These are phyloP conservation scores for Aureobasidium lini DNA, from an alignment of 2,329 filamentous ascomycete genomes.

Conservation along the genomic window DNA sequence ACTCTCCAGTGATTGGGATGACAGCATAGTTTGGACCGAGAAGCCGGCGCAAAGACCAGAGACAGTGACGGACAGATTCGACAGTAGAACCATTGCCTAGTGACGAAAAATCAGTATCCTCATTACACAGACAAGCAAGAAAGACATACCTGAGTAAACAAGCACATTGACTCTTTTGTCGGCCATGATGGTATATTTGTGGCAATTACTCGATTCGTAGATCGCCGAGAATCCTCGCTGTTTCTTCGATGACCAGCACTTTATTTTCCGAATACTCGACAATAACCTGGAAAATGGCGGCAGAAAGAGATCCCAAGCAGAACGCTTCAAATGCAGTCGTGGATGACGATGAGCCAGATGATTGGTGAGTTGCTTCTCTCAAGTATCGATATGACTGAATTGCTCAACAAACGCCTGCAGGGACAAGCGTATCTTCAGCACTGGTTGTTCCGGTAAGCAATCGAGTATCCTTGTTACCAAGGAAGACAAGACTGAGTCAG, in stretches of 20 bases:
- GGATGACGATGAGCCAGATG: slow-evolving; percentile 84
- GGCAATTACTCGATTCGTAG: slow-evolving; percentile 10
- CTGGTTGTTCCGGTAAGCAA: slow-evolving; percentile 73
- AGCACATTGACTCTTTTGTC: slow-evolving; percentile 76
- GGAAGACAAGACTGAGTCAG: slow-evolving; percentile 48
- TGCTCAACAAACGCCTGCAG: slow-evolving; percentile 39
- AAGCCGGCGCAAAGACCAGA: slow-evolving; percentile 77
- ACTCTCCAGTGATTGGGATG: slow-evolving; percentile 69
- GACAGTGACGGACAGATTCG: slow-evolving; percentile 82
- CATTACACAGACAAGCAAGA: not conserved
- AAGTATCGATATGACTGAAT: not conserved
- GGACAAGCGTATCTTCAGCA: slow-evolving; percentile 97
- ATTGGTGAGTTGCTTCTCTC: slow-evolving; percentile 59
- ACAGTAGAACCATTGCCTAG: slow-evolving; percentile 75
- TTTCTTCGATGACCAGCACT: slow-evolving; percentile 2
- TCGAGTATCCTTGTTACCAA: slow-evolving; percentile 77
- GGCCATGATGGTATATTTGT: slow-evolving; percentile 44
- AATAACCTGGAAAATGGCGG: slow-evolving; percentile 18
- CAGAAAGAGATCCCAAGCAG: slow-evolving; percentile 23
- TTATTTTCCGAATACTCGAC: not conserved
- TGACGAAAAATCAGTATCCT: slow-evolving; percentile 6
- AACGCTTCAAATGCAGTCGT: slow-evolving; percentile 26
- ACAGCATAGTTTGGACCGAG: slow-evolving; percentile 90
- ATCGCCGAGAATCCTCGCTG: slow-evolving; percentile 9
- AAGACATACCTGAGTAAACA: slow-evolving; percentile 72